A percentile compares a stretch with the other conserved stretches of the same genome.
These are phyloP conservation scores for Apiotrichum sp. DNA, from an alignment of 1,284 basidiomycete species.

Conservation along the genomic window DNA sequence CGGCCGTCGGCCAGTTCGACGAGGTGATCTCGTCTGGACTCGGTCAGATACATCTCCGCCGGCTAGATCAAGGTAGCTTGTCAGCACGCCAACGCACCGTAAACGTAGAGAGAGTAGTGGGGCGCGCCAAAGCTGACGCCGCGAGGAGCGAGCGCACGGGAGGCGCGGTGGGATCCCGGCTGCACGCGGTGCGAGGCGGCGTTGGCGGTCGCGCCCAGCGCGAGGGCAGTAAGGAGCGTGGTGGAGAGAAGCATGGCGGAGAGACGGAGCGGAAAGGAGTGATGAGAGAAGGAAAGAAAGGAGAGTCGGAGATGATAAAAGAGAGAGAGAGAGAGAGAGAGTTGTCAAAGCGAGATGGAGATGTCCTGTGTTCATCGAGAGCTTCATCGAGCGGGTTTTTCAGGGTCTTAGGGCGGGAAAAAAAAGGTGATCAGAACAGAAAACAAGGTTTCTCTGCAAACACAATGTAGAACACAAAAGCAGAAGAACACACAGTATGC, in stretches of 20 bases:
- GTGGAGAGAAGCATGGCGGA: conserved; percentile 1
- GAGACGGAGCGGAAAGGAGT: neutral
- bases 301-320: conserved; percentile 25
- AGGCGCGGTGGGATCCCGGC: conserved; percentile 24
- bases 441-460: too few species aligned
- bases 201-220: conserved; percentile 5
- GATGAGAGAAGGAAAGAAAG: neutral
- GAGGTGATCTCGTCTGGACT: conserved; percentile 28
- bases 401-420: too few species aligned
- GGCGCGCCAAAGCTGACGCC: conserved; percentile 26
- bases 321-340: neutral
- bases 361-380: too few species aligned
- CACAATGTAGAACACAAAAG: too few species aligned
- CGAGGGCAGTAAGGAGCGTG: conserved; percentile 12
- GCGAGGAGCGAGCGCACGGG: conserved; percentile 23
- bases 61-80: too few species aligned
- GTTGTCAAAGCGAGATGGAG: too few species aligned
- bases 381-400: too few species aligned
- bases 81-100: conserved; percentile 28
- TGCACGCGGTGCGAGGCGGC: conserved; percentile 3
- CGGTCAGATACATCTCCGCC: conserved; percentile 12
- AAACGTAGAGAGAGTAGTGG: conserved; percentile 43
- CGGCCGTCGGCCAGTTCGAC: conserved; percentile 22
- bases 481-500: too few species aligned
- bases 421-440: too few species aligned